Evolutionary conservation across 1,284 basidiomycete genomes (phyloP), one percentile per base, ranked within the genome.

Genomic region (Ceraceosorus guamensis): DNA sequence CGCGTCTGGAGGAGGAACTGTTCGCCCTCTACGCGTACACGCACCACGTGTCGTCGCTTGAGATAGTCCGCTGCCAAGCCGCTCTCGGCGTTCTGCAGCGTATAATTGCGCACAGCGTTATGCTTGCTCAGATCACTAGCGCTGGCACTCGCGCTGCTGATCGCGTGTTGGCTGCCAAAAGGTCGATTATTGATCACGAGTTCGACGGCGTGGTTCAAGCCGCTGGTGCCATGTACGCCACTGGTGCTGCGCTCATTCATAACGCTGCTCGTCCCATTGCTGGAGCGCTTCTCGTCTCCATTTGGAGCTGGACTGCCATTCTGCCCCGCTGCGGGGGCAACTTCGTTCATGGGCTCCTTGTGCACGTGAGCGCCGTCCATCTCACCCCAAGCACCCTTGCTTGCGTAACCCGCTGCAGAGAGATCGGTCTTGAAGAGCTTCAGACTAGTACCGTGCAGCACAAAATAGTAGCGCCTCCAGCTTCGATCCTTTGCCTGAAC

Each of bases 11-110:
- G 75, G 73, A 98, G 79, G 77, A 98, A 98, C 79, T 98, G 93
- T 80, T 98, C 89, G 11, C 92, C 92, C 75, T 93, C 91, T 66
- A 90, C 81, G 56, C 95, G 80, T 35, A 97, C 84, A 31, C 93
- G 82, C n/a, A 98, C 91, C 41, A 97, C 91, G 77, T 97, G 89
- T 78, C 85, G 87, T 61, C 91, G 82, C 81, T 98, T 98, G 67
- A 85, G 63, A 77, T 98, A 98, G 78, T 98, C 93, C 53, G 89
- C 92, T 18, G 91, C 95, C 13, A 97, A 78, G 24, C 93, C 93
- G 59, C 86, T 88, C 79, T 97, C 92, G 14, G 91, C 90, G 58
- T 87, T 78, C 75, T 96, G 91, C 67, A 99, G 80, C 31, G 89
- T 85, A 77, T 96, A 98, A 52, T 81, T 77, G 59, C 80, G 79